Evolutionary conservation across 2,329 filamentous ascomycete species (phyloP).

Genomic region (Xylaria sp.): DNA sequence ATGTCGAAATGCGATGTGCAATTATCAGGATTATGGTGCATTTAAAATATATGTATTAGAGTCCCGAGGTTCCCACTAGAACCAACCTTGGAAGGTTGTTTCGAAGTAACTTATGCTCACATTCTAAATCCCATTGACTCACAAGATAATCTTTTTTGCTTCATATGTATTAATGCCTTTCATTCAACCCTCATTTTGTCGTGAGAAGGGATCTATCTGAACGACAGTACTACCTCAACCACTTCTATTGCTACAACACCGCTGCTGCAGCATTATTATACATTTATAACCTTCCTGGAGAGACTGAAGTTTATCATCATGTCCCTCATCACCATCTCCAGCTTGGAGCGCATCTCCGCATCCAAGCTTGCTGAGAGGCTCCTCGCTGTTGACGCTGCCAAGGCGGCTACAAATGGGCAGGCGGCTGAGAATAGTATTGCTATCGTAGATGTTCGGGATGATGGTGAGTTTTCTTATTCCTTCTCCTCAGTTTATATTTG

Average conservation of each 20-base stretch:
- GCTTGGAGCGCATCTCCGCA: conserved; percentile 73
- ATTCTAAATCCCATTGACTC: not conserved
- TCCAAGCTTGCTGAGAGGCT: conserved; percentile 74
- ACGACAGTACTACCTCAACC: not conserved
- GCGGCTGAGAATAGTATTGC: conserved; percentile 60
- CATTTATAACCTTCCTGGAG: not conserved
- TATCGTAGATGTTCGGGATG: conserved; percentile 87
- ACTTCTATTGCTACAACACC: not conserved
- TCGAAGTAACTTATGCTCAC: no score
- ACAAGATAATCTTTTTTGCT: not conserved
- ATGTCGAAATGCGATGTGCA: not conserved
- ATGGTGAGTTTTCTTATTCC: conserved; percentile 20
- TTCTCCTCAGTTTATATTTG: not conserved
- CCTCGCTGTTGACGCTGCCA: conserved; percentile 54
- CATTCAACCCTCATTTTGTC: not conserved
- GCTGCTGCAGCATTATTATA: not conserved
- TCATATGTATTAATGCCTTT: not conserved
- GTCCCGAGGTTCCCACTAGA: not conserved
- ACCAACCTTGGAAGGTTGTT: no score
- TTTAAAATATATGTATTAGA: conserved; percentile 29
- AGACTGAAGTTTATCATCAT: conserved; percentile 25
- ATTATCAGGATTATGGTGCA: not conserved
- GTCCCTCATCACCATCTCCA: conserved; percentile 59
- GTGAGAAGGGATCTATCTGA: not conserved
- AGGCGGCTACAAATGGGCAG: not conserved